Base-by-base conservation (phyloP, 1,284 basidiomycete species). In the Pseudomicrostroma phylloplanum region DNA sequence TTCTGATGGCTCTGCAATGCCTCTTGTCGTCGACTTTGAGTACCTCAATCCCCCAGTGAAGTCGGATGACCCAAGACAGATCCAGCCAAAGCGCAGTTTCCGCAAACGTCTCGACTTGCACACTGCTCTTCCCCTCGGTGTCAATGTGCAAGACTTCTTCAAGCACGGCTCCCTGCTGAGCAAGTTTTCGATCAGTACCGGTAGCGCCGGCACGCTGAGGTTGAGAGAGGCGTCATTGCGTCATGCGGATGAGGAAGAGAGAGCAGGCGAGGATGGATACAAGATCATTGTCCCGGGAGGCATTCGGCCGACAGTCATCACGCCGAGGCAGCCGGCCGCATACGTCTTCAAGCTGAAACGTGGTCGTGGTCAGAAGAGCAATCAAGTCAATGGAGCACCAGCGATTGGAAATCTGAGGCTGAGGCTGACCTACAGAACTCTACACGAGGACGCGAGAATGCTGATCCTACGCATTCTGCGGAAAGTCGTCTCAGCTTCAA, bases 141-240 rank as follows among this genome's bases (percentile, higher is more conserved):
- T 79, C 39, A 76, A 78, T 39, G 71, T 78, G n/a, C 76, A 79
- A 40, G 77, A 79, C 66, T 71, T 70, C 40, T 79, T 79, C 72
- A 70, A 74, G 6, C 56, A 59, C 13, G 57, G 63, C 1, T 56
- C 55, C 19, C 61, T 79, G 12, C 58, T 77, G 7, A 73, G 69
- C 43, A 76, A 73, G 25, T 76, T 76, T 56, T 67, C 69, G 49
- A 69, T 76, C 57, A 67, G 65, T 2, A 64, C 72, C 0, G 72
- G 66, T 3, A 64, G 66, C 3, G 59, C 48, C 2, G 66, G 62
- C 1, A 64, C 61, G 11, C 55, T 74, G n/a, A 57, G 67, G 2
- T 26, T 76, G 8, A 58, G 56, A n/a, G 58, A 59, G 0, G 67
- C 69, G 1, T 41, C 49, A 1, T 60, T 76, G 1, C 53, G 56